Conservation (phyloP, 78 protist species). For the Cavenderia fasciculata region DNA sequence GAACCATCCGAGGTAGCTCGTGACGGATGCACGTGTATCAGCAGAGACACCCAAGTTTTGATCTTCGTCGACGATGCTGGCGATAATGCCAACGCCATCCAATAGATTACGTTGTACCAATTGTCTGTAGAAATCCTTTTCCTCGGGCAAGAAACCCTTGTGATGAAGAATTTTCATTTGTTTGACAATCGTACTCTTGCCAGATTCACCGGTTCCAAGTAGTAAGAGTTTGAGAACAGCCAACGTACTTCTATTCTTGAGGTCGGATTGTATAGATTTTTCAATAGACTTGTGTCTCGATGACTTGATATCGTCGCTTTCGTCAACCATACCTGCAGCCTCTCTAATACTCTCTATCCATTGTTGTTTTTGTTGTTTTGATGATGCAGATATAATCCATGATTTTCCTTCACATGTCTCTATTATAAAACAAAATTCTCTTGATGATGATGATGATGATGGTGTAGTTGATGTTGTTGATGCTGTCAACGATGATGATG, state of each 20-base stretch:
- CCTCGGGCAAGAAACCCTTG: conserved; percentile 86
- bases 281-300: conserved; percentile 45
- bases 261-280: background rate
- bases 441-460: background rate
- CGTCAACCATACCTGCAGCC: conserved; percentile 8
- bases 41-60: background rate
- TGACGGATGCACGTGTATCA: conserved; percentile 21
- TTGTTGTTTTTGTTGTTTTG: conserved; percentile 28
- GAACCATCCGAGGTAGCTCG: conserved; percentile 29
- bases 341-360: conserved; percentile 52
- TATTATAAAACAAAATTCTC: conserved; percentile 60
- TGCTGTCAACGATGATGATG: no score
- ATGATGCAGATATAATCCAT: conserved; percentile 65
- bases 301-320: conserved; percentile 21
- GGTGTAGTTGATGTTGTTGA: no score
- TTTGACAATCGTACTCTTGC: conserved; percentile 88
- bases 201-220: conserved; percentile 81
- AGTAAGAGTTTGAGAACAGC: conserved; percentile 27
- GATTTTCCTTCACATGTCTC: conserved; percentile 6
- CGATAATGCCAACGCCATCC: conserved; percentile 52
- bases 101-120: conserved; percentile 36
- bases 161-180: conserved; percentile 90
- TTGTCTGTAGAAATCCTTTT: conserved; percentile 48
- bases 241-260: background rate
- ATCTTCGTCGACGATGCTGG: conserved; percentile 19